A percentile compares a stretch with the other conserved stretches of the same genome.
phyloP scores from a whole-genome alignment of 1,284 basidiomycete genomes.

The Puccinia hordei region DNA sequence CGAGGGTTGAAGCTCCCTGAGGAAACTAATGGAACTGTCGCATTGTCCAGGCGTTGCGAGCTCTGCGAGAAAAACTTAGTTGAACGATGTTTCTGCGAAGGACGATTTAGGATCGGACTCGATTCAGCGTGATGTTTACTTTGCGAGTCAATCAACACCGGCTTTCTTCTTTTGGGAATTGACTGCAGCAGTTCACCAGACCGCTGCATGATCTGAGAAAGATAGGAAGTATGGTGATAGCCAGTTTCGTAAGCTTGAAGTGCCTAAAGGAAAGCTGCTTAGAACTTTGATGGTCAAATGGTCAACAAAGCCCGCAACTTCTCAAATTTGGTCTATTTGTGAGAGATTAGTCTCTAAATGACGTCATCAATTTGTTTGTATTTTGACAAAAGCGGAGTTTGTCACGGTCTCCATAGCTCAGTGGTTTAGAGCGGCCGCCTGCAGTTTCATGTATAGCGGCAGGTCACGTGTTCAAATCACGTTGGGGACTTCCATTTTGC shows the following conservation, averaged over 20 bases:
- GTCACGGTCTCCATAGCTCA: constrained; percentile 49
- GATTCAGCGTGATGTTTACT: constrained; percentile 9
- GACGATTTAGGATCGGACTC: neutral
- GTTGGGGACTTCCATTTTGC: constrained; percentile 36
- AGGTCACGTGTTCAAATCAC: constrained; percentile 51
- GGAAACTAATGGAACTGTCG: neutral
- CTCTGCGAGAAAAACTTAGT: neutral
- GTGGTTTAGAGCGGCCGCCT: constrained; percentile 51
- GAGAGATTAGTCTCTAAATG: no score
- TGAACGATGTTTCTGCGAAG: constrained; percentile 12
- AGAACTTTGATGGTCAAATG: constrained; percentile 18
- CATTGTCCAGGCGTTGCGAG: neutral
- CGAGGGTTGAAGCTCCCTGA: constrained; percentile 6
- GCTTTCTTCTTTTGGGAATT: constrained; percentile 40
- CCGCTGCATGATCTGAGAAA: constrained; percentile 9
- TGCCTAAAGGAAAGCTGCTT: neutral
- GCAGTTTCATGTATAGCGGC: constrained; percentile 31
- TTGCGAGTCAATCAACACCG: constrained; percentile 31
- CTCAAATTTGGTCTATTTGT: no score
- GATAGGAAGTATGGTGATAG: neutral
- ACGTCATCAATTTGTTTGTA: no score
- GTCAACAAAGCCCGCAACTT: no score
- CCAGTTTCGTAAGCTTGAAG: neutral
- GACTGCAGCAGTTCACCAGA: constrained; percentile 17
- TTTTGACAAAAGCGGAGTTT: no score